Evolutionary conservation across 2,329 filamentous ascomycete species (phyloP).

Genomic region (Raffaelea arxii): DNA sequence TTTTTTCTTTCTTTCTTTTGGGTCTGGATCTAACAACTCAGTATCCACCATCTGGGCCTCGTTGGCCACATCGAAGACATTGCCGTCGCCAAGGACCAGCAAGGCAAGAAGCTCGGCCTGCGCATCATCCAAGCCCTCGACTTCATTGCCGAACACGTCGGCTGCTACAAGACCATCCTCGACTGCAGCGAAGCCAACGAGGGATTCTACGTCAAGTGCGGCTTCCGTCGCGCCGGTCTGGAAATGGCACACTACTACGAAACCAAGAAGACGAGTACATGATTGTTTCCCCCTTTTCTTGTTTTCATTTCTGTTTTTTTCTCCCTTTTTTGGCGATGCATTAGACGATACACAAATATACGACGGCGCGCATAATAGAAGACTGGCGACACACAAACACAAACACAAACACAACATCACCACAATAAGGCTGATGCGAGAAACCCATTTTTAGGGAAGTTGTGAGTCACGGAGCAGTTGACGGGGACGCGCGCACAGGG

Average conservation of each 20-base stretch:
- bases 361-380: no score
- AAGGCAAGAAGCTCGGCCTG: constrained; percentile 92
- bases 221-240: constrained; percentile 80
- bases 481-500: no score
- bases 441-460: no score
- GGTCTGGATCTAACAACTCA: constrained; percentile 18
- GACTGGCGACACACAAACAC: no score
- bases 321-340: not conserved
- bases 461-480: no score
- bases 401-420: no score
- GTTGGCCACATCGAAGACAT: constrained; percentile 98
- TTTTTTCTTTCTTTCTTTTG: not conserved
- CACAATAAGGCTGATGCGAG: no score
- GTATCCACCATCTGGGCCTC: constrained; percentile 68
- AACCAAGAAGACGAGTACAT: constrained; percentile 21
- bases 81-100: constrained; percentile 86
- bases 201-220: constrained; percentile 97
- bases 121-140: constrained; percentile 91
- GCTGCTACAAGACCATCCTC: constrained; percentile 95
- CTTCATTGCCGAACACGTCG: constrained; percentile 74
- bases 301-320: not conserved
- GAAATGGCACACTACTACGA: constrained; percentile 98
- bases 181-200: constrained; percentile 96
- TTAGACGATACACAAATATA: no score
- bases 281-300: not conserved